Evolutionary conservation across 306 rosid species (phyloP).

Genomic region (Vicia faba): DNA sequence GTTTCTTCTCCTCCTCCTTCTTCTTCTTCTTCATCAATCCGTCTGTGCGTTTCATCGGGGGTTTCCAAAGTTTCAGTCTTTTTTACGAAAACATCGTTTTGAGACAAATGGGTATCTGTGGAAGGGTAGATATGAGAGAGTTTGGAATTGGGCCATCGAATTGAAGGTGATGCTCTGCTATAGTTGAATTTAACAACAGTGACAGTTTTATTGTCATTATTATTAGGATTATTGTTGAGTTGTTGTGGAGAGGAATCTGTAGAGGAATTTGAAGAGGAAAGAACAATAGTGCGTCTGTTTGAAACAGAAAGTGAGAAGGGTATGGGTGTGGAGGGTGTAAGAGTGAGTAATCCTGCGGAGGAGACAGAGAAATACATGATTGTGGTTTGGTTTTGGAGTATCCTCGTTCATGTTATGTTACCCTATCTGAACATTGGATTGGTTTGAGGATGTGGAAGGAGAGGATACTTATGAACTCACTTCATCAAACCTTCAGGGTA

Average conservation of each 20-base stretch:
- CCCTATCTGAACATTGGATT: too few relatives aligned
- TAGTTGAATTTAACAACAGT: constrained; percentile 50
- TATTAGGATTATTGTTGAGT: background rate
- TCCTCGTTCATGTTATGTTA: too few relatives aligned
- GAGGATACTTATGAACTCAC: too few relatives aligned
- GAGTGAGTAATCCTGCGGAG: background rate
- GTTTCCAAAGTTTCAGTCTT: constrained; percentile 38
- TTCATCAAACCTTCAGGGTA: too few relatives aligned
- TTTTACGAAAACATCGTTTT: constrained; percentile 33
- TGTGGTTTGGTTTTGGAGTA: too few relatives aligned
- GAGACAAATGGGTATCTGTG: constrained; percentile 45
- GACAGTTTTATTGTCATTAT: background rate
- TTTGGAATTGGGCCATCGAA: constrained; percentile 76
- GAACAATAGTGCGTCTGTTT: constrained; percentile 31
- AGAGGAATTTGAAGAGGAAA: constrained; percentile 41
- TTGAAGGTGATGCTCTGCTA: constrained; percentile 87
- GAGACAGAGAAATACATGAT: constrained; percentile 29
- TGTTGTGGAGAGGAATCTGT: constrained; percentile 31
- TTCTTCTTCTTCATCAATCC: background rate
- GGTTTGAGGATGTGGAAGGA: too few relatives aligned
- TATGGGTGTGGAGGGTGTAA: constrained; percentile 16
- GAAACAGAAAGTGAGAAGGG: constrained; percentile 17
- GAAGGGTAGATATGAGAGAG: constrained; percentile 56
- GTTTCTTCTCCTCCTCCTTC: constrained; percentile 40
- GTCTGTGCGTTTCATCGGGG: constrained; percentile 33